These are phyloP conservation scores for Candida tallmaniae DNA, from an alignment of 805 yeast species.

Conservation along the genomic window DNA sequence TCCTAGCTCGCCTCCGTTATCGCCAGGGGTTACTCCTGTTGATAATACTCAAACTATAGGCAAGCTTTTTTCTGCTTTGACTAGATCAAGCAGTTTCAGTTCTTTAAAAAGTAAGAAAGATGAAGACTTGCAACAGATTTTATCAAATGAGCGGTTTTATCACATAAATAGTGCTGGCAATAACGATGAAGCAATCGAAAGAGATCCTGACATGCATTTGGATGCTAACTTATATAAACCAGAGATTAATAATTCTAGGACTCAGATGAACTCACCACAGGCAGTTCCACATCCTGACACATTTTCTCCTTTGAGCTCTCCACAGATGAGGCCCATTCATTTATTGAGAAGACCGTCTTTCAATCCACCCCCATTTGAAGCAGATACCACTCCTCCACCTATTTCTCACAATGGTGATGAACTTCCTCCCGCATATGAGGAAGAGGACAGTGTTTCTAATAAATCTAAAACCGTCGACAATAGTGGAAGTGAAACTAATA, in stretches of 20 bases:
- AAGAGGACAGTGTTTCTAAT: slow-evolving; percentile 7
- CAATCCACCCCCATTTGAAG: slow-evolving; percentile 62
- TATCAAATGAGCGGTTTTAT: slow-evolving; percentile 17
- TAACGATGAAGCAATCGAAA: slow-evolving; percentile 30
- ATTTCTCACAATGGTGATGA: slow-evolving; percentile 3
- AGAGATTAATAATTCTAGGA: slow-evolving; percentile 25
- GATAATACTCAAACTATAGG: slow-evolving; percentile 23
- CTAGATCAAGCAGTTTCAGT: slow-evolving; percentile 8
- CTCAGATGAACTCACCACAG: slow-evolving; percentile 55
- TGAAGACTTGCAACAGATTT: background rate
- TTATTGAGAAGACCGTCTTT: slow-evolving; percentile 49
- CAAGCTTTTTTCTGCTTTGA: slow-evolving; percentile 11
- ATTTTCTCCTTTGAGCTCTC: slow-evolving; percentile 40
- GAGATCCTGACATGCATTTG: slow-evolving; percentile 37
- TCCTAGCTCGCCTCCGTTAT: slow-evolving; percentile 42
- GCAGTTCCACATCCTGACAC: slow-evolving; percentile 49
- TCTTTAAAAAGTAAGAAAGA: slow-evolving; percentile 1
- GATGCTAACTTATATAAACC: slow-evolving; percentile 55
- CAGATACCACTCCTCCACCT: slow-evolving; percentile 16
- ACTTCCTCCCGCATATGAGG: slow-evolving; percentile 32
- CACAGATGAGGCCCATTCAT: slow-evolving; percentile 47
- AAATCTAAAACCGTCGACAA: background rate
- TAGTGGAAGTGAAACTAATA: background rate
- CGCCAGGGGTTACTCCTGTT: slow-evolving; percentile 51
- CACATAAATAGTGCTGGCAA: slow-evolving; percentile 21